Evolutionary conservation across 2,329 filamentous ascomycete species (phyloP), one percentile per base, ranked within the genome.

Genomic region (Trichoderma gracile): DNA sequence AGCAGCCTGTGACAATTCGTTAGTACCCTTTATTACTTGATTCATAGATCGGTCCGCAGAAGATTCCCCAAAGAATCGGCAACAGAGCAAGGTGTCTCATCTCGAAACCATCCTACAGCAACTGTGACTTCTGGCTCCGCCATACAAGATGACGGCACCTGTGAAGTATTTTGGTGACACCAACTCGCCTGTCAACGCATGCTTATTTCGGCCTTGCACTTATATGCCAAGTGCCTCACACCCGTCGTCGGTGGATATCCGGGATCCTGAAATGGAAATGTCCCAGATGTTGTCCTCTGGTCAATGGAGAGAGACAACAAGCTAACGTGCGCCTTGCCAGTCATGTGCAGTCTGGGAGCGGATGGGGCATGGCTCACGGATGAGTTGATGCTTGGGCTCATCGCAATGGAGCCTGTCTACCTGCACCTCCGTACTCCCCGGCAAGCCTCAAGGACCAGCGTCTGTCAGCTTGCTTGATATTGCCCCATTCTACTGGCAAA

Each of bases 181-280:
- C 27, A 30, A 47, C 55, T 65, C 63, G 63, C 47, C 54, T 65
- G 63, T 65, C 55, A 65, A 59, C 43, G 54, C 46, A 30, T 19
- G 40, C 49, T 30, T 30, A 14, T 54, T 54, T 47, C 19, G 46
- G 17, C 55, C 40, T 30, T 42, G 47, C 46, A 38, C 1, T 14
- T 14, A 21, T 25, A 42, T 54, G 49, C 21, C 10, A 19, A 59
- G 21, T 38, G 25, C 27, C 27, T 21, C 15, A n/a, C 30, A 40
- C 17, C 19, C 38, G 27, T 59, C 45, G 30, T 49, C 14, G 25
- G 40, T 59, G 49, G 47, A 33, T 40, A 19, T n/a, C 63, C 42
- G 30, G 47, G 47, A 59, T 65, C 56, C 40, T 40, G 56, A 60
- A 49, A 45, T 30, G 45, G 25, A 14, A 15, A 40, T 65, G 33